These are phyloP conservation scores for Furculomyces boomerangus DNA, from an alignment of 371 early-diverging fungal genomes.

Conservation along the genomic window DNA sequence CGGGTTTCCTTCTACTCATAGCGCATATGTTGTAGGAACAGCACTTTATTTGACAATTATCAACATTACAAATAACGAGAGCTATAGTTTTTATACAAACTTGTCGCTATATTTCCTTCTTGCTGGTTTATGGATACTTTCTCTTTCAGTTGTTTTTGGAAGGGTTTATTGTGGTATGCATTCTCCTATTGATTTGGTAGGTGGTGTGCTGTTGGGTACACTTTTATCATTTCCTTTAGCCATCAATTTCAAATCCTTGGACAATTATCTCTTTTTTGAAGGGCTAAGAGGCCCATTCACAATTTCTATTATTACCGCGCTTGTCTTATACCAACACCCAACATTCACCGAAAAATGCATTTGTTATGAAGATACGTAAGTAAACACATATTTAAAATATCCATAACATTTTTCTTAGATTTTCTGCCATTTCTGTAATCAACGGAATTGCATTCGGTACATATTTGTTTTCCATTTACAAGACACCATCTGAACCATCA, in stretches of 20 bases:
- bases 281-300: neutral
- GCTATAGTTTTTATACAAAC: neutral
- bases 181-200: constrained; percentile 21
- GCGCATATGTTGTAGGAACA: constrained; percentile 19
- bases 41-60: constrained; percentile 11
- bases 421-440: constrained; percentile 1
- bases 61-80: neutral
- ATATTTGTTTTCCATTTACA: neutral
- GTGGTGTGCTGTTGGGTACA: constrained; percentile 15
- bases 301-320: neutral
- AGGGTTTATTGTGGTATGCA: constrained; percentile 27
- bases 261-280: constrained; percentile 1
- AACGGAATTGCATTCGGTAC: neutral
- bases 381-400: neutral
- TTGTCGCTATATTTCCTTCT: neutral
- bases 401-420: neutral
- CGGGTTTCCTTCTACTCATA: constrained; percentile 27
- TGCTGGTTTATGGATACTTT: constrained; percentile 10
- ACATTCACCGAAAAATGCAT: neutral
- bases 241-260: constrained; percentile 7
- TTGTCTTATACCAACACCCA: constrained; percentile 2
- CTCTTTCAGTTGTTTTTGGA: constrained; percentile 11
- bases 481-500: constrained; percentile 7
- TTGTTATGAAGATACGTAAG: constrained; percentile 4
- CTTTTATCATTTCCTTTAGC: constrained; percentile 12